phyloP scores from a whole-genome alignment of 176 grass and related monocot genomes.

The Hordeum vulgare region MorexV3_pseudomolecules_assembly NC_058522.1:509669165-509669664 shows the following conservation, averaged over 20 bases:
- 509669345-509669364: constrained; percentile 43
- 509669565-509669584: constrained; percentile 89
- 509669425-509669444: constrained; percentile 81
- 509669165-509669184: not conserved
- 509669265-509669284: not conserved
- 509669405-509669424: constrained; percentile 84
- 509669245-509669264: not conserved
- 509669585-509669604: constrained; percentile 81
- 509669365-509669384: constrained; percentile 95
- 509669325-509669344: not conserved
- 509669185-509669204: not conserved
- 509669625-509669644: constrained; percentile 84
- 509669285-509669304: not conserved
- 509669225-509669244: not conserved
- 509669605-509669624: constrained; percentile 90
- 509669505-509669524: not conserved
- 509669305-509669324: not conserved
- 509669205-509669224: not conserved
- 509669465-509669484: not conserved
- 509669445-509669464: constrained; percentile 29
- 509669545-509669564: constrained; percentile 47
- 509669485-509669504: not conserved
- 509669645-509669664: constrained; percentile 62
- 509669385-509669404: constrained; percentile 98
- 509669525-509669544: not conserved